phyloP scores from a whole-genome alignment of 345 rosid genomes.

The Arabidopsis suecica region DNA sequence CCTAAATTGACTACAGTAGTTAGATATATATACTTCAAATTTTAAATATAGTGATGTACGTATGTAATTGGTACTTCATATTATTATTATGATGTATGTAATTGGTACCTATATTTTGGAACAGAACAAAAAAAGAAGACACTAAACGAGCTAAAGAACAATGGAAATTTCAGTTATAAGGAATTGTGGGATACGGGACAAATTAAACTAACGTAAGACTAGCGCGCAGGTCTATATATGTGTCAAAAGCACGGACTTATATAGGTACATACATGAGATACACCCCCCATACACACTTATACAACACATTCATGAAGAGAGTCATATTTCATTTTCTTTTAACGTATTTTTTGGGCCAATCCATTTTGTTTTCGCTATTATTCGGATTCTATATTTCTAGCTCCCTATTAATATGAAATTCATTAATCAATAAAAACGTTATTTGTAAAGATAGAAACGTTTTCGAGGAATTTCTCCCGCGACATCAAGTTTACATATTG shows the following conservation, averaged over 20 bases:
- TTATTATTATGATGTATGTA: no score
- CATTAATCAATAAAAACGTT: not conserved
- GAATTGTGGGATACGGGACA: constrained; percentile 17
- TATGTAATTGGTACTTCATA: no score
- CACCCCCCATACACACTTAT: constrained; percentile 11
- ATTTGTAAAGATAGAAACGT: not conserved
- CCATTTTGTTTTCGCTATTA: constrained; percentile 10
- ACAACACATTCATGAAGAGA: not conserved
- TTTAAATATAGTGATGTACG: no score
- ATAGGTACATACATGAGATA: constrained; percentile 18
- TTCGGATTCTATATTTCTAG: not conserved
- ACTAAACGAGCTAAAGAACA: constrained; percentile 16
- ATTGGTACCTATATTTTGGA: not conserved
- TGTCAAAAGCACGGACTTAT: constrained; percentile 30
- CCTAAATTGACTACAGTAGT: not conserved
- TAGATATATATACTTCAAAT: no score
- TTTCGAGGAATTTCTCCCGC: not conserved
- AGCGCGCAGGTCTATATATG: not conserved
- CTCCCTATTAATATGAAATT: not conserved
- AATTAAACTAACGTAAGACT: constrained; percentile 27
- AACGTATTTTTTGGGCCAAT: no score
- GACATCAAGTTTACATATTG: not conserved
- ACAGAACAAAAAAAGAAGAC: not conserved
- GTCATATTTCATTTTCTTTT: no score
- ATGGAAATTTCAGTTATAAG: constrained; percentile 13